Conservation (phyloP, 2,329 filamentous ascomycete genomes). For the Fusarium graminum region DNA sequence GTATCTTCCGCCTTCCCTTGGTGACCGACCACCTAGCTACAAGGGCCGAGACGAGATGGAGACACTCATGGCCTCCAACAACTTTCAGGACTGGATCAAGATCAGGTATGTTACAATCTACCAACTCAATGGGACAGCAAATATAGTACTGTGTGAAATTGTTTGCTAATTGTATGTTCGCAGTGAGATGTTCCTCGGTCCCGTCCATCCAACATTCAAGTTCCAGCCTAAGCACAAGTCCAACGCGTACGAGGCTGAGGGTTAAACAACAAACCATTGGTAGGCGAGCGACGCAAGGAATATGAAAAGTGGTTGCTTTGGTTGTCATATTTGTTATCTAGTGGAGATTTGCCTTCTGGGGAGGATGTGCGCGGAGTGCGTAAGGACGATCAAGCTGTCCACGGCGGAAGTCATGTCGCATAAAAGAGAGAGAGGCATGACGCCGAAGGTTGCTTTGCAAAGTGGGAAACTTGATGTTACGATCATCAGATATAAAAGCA, state of each 20-base stretch:
- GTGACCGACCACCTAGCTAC: constrained; percentile 89
- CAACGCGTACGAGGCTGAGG: constrained; percentile 86
- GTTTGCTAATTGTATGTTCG: constrained; percentile 36
- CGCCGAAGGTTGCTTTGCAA: not conserved
- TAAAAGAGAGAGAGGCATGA: not conserved
- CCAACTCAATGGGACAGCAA: not conserved
- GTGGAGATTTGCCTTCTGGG: constrained; percentile 1
- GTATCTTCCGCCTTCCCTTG: constrained; percentile 86
- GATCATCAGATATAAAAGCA: not conserved
- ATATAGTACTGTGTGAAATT: not conserved
- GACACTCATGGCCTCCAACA: constrained; percentile 88
- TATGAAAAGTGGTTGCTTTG: constrained; percentile 5
- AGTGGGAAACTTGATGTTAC: not conserved
- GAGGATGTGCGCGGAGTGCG: constrained; percentile 2
- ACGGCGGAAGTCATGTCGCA: not conserved
- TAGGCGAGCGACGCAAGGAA: constrained; percentile 2
- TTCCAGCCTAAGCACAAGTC: constrained; percentile 99
- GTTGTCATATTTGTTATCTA: constrained; percentile 9
- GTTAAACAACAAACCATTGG: constrained; percentile 55
- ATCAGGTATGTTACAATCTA: constrained; percentile 77
- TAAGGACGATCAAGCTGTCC: not conserved
- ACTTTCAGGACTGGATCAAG: constrained; percentile 99
- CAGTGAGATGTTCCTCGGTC: constrained; percentile 98
- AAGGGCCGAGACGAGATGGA: constrained; percentile 90
- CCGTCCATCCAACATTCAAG: constrained; percentile 88